These are phyloP conservation scores for Magnusiomyces sp. DNA, from an alignment of 1,139 yeast species.

Conservation along the genomic window DNA sequence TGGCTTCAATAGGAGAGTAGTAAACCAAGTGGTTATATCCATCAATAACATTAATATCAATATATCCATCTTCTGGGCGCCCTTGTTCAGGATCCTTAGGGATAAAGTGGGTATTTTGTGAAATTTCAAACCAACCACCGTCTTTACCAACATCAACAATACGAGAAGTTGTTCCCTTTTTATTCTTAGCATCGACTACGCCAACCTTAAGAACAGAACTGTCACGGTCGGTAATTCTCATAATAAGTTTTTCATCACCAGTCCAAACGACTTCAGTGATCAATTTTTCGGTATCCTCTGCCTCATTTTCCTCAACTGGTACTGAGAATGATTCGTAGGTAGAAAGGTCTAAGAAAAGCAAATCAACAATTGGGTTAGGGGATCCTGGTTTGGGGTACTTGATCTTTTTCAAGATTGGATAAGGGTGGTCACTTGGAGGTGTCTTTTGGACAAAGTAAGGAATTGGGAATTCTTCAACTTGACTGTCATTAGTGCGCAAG, in stretches of 20 bases:
- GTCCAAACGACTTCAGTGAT: constrained; percentile 73
- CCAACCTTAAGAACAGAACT: constrained; percentile 54
- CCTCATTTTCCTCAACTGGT: constrained; percentile 24
- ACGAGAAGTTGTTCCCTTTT: constrained; percentile 37
- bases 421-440: constrained; percentile 37
- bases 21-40: constrained; percentile 63
- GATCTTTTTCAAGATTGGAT: constrained; percentile 48
- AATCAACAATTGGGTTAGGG: constrained; percentile 51
- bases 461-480: constrained; percentile 55
- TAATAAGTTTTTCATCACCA: constrained; percentile 43
- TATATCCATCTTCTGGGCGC: constrained; percentile 46
- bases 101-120: constrained; percentile 59
- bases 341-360: constrained; percentile 40
- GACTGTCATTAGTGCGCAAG: constrained; percentile 60
- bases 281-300: constrained; percentile 37
- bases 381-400: constrained; percentile 91
- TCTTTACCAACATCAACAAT: constrained; percentile 47
- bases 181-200: constrained; percentile 39
- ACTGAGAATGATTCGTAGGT: constrained; percentile 26
- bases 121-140: constrained; percentile 69
- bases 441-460: constrained; percentile 48
- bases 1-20: constrained; percentile 43
- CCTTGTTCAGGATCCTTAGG: constrained; percentile 46
- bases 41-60: constrained; percentile 63
- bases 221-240: constrained; percentile 64